Conservation (phyloP, 2,329 filamentous ascomycete species). For the Rhynchosporium secalis region DNA sequence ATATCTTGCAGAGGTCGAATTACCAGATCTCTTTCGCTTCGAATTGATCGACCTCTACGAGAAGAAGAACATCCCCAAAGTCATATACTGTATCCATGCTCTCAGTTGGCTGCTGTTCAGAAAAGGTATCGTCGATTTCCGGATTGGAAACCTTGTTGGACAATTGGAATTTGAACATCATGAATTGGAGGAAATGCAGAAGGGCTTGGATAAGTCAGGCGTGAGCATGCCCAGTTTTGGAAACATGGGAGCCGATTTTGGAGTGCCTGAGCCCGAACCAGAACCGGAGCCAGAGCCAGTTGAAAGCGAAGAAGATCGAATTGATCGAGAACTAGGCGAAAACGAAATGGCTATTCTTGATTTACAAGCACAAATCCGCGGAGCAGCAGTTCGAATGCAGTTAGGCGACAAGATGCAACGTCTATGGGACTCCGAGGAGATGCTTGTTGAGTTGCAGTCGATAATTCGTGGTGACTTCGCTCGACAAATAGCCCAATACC, state of each 20-base stretch:
- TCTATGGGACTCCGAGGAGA: constrained; percentile 82
- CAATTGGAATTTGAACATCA: constrained; percentile 97
- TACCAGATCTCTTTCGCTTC: constrained; percentile 95
- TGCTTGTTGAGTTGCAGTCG: constrained; percentile 79
- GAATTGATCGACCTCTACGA: constrained; percentile 97
- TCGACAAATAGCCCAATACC: constrained; percentile 79
- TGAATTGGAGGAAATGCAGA: constrained; percentile 95
- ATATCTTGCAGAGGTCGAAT: constrained; percentile 85
- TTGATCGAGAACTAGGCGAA: constrained; percentile 77
- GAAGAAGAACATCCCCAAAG: constrained; percentile 99
- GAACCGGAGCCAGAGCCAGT: constrained; percentile 70
- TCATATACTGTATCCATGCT: constrained; percentile 98
- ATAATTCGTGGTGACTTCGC: constrained; percentile 85
- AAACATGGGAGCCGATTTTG: constrained; percentile 95
- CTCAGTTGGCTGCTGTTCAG: constrained; percentile 96
- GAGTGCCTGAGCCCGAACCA: constrained; percentile 73
- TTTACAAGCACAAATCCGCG: constrained; percentile 83
- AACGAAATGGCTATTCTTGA: constrained; percentile 72
- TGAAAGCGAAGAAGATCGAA: constrained; percentile 87
- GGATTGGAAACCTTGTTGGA: constrained; percentile 94
- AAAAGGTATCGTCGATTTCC: constrained; percentile 91
- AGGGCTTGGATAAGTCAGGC: constrained; percentile 92
- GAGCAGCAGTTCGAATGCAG: constrained; percentile 73
- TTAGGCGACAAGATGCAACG: constrained; percentile 83
- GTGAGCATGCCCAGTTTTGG: constrained; percentile 97